phyloP scores from a whole-genome alignment of 139 green algal species.

The Picochlorum sp. region DNA sequence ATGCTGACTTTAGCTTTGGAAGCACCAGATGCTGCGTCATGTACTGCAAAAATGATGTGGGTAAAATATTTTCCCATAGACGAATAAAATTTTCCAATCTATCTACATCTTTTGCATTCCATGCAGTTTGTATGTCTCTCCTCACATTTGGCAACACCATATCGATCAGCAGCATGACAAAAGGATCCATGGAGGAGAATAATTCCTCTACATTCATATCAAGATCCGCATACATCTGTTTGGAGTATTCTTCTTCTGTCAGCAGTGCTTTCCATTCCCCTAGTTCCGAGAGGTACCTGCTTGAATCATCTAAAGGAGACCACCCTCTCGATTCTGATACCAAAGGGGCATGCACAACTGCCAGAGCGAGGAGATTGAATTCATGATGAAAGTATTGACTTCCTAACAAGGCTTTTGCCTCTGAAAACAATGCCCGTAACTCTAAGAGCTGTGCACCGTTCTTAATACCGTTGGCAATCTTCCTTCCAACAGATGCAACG shows the following conservation, averaged over 20 bases:
- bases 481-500: neutral
- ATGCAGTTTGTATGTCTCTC: slow-evolving; percentile 52
- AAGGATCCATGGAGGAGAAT: slow-evolving; percentile 44
- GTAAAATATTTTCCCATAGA: slow-evolving; percentile 60
- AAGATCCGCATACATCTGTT: slow-evolving; percentile 5
- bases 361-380: slow-evolving; percentile 56
- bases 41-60: slow-evolving; percentile 34
- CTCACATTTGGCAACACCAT: slow-evolving; percentile 74
- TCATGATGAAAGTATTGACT: slow-evolving; percentile 85
- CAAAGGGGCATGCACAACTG: slow-evolving; percentile 34
- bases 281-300: slow-evolving; percentile 32
- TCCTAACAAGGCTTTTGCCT: slow-evolving; percentile 31
- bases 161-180: slow-evolving; percentile 58
- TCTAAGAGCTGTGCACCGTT: slow-evolving; percentile 19
- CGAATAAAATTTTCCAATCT: slow-evolving; percentile 76
- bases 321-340: slow-evolving; percentile 23
- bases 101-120: slow-evolving; percentile 77
- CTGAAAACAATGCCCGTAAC: slow-evolving; percentile 28
- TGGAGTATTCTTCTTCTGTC: slow-evolving; percentile 36
- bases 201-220: slow-evolving; percentile 4
- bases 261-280: slow-evolving; percentile 56
- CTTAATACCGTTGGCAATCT: neutral
- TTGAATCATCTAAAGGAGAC: slow-evolving; percentile 50
- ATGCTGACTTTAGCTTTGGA: slow-evolving; percentile 63
- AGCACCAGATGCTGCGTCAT: slow-evolving; percentile 73